Percentiles rank a stretch among this genome's conserved stretches.
These are phyloP conservation scores for Lachnellula cervina DNA, from an alignment of 2,329 filamentous ascomycete genomes.

Conservation along the genomic window DNA sequence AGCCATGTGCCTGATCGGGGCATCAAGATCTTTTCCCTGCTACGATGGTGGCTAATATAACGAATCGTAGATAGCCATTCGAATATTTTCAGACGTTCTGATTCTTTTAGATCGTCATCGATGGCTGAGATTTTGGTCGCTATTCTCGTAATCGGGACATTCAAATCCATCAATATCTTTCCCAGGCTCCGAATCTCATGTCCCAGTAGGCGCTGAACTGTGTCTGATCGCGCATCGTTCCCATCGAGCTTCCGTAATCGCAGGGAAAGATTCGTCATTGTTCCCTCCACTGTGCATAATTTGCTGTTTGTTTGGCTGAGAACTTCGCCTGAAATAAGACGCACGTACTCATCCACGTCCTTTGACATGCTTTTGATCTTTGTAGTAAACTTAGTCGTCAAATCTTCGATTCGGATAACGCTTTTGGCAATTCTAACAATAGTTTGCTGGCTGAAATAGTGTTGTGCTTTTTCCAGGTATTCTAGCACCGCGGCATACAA, in stretches of 20 bases:
- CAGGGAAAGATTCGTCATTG: background rate
- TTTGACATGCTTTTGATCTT: conserved; percentile 1
- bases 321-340: background rate
- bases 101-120: background rate
- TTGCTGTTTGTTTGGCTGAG: background rate
- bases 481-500: conserved; percentile 4
- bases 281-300: background rate
- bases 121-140: background rate
- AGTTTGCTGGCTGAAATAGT: conserved; percentile 3
- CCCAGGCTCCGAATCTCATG: background rate
- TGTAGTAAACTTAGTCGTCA: background rate
- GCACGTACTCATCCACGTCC: background rate
- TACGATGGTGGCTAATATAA: conserved; percentile 3
- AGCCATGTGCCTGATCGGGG: conserved; percentile 23
- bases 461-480: conserved; percentile 1
- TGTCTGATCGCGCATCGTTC: background rate
- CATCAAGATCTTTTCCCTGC: conserved; percentile 13
- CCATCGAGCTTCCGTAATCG: background rate
- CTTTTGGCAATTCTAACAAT: conserved; percentile 1
- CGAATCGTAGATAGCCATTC: conserved; percentile 6
- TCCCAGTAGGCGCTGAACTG: too few species aligned
- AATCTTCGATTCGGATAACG: conserved; percentile 3
- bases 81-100: conserved; percentile 5
- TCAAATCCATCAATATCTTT: background rate
- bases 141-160: background rate